Conservation (phyloP, 371 early-diverging fungal genomes). For the Chytridiales sp. region DNA sequence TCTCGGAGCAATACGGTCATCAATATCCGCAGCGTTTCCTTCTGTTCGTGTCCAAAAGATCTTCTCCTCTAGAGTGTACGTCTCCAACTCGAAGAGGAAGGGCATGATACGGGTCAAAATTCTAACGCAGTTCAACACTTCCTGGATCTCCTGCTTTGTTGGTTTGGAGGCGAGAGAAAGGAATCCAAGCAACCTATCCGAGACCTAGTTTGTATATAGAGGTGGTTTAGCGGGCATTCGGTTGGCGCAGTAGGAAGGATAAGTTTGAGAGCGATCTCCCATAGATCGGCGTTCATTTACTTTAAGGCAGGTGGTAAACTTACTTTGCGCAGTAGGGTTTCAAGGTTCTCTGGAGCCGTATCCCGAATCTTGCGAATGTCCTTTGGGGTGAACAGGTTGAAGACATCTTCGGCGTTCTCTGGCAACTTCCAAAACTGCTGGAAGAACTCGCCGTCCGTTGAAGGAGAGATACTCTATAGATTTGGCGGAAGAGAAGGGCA, state of each 20-base stretch:
- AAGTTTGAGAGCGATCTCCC: no score
- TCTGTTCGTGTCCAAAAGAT: constrained; percentile 61
- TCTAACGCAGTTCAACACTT: constrained; percentile 78
- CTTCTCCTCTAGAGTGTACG: constrained; percentile 53
- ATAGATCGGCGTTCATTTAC: no score
- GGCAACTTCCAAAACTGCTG: constrained; percentile 63
- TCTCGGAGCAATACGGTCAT: constrained; percentile 48
- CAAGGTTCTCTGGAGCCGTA: constrained; percentile 69
- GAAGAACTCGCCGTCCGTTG: constrained; percentile 72
- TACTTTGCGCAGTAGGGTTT: constrained; percentile 55
- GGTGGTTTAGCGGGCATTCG: no score
- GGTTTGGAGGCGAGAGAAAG: constrained; percentile 47
- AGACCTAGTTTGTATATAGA: constrained; percentile 4
- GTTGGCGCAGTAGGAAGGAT: no score
- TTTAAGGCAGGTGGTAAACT: constrained; percentile 15
- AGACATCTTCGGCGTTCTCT: constrained; percentile 83
- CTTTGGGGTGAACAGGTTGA: constrained; percentile 76
- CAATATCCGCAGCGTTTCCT: constrained; percentile 7
- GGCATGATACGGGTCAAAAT: constrained; percentile 80
- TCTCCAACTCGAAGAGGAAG: constrained; percentile 72
- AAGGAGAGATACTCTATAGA: constrained; percentile 66
- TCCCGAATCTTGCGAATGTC: constrained; percentile 79
- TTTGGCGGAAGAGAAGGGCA: background rate
- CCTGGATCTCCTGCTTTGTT: constrained; percentile 17
- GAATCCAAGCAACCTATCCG: constrained; percentile 15